Base-by-base conservation (phyloP, 2,329 filamentous ascomycete species). In the Fonsecaea nubica region DNA sequence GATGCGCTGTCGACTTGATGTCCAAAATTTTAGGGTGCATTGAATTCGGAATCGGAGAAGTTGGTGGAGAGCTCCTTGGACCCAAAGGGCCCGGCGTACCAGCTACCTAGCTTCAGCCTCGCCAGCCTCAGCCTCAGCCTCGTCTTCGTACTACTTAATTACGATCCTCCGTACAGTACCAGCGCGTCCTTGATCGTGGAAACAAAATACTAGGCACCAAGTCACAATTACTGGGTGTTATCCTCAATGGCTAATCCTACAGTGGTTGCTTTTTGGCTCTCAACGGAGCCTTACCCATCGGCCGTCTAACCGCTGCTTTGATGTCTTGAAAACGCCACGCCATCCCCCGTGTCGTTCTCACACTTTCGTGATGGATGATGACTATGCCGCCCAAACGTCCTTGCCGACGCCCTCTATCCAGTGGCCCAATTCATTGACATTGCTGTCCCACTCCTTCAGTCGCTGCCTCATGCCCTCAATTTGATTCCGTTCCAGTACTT, bases 381-480 rank as follows among this genome's bases (percentile, higher is more conserved):
- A 21, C 65, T 62, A 93, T 71, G 92, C 91, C 69, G 93, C 93
- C 94, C 94, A 98, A 48, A 98, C 93, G 79, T 97, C 94, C 83
- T 96, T 92, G 9, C 94, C 94, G 38, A 92, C 91, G 25, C 89
- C 87, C 83, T 98, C 94, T 76, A 98, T 97, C 93, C 93, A 98
- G 82, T 96, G 95, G 70, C 94, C 94, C 64, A 99, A 85, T 79
- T 95, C 90, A 78, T 98, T 97, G 71, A 99, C 94, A 77, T 93
- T 97, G 58, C 90, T 89, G 78, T 97, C 93, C 95, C 95, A 99
- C 75, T 99, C 94, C 77, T 90, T 89, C 76, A 99, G 81, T 74
- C 95, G 85, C 76, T 88, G 85, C 75, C 92, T 88, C 94, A 99
- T 97, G 75, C 89, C 92, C 75, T 91, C 92, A 74, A 99, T 97